phyloP scores from a whole-genome alignment of 2,329 filamentous ascomycete genomes.

The Colletotrichum graminicola region DNA sequence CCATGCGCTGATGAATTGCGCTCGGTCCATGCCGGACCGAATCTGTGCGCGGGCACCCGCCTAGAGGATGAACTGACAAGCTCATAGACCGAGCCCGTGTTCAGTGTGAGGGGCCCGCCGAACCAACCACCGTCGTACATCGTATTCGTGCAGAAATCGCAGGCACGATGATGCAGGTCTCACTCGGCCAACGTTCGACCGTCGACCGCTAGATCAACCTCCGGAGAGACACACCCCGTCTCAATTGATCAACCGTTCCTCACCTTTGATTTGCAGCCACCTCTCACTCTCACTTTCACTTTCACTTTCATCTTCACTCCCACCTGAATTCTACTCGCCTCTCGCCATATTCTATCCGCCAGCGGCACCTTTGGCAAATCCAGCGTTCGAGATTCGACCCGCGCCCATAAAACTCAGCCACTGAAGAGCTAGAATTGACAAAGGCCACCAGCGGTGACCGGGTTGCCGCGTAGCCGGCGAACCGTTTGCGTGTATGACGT shows the following conservation, averaged over 20 bases:
- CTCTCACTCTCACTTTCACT: neutral
- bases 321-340: no score
- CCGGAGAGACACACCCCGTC: neutral
- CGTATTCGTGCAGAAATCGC: neutral
- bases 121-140: neutral
- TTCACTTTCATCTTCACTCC: neutral
- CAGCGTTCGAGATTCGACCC: constrained; percentile 10
- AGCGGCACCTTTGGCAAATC: neutral
- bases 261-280: constrained; percentile 7
- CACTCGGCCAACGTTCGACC: neutral
- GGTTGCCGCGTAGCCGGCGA: constrained; percentile 28
- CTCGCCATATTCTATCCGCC: neutral
- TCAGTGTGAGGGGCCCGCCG: neutral
- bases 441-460: neutral
- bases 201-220: neutral
- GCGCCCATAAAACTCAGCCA: constrained; percentile 16
- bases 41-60: neutral
- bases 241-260: neutral
- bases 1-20: neutral
- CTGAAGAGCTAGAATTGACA: constrained; percentile 12
- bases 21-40: neutral
- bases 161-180: neutral
- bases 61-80: neutral
- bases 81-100: neutral
- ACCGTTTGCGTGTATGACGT: constrained; percentile 31